These are phyloP conservation scores for Hanseniaspora lachancei DNA, from an alignment of 805 yeast species.

Conservation along the genomic window DNA sequence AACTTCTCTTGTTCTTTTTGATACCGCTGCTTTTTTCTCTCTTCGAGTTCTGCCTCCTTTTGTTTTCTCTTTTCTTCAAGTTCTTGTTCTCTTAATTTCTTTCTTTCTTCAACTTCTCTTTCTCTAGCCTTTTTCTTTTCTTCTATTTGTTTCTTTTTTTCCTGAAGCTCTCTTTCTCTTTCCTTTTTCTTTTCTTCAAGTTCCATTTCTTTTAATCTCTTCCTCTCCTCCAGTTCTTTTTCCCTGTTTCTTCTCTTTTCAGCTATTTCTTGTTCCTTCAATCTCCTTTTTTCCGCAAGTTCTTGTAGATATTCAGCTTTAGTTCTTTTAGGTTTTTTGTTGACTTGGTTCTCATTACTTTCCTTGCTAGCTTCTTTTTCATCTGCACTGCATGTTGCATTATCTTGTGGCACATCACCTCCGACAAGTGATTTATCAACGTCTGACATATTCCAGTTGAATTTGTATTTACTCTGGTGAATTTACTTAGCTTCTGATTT, in stretches of 20 bases:
- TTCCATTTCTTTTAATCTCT: not conserved
- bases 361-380: conserved; percentile 17
- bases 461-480: too few species aligned
- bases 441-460: too few species aligned
- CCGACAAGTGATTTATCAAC: too few species aligned
- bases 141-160: conserved; percentile 11
- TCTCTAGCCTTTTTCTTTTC: conserved; percentile 18
- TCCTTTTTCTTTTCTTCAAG: conserved; percentile 9
- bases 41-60: conserved; percentile 19
- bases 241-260: conserved; percentile 20
- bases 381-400: not conserved
- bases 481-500: too few species aligned
- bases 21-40: not conserved
- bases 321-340: conserved; percentile 15
- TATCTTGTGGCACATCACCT: not conserved
- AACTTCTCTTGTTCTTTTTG: conserved; percentile 23
- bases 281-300: conserved; percentile 14
- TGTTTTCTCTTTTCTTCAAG: conserved; percentile 10
- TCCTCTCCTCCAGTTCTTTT: conserved; percentile 16
- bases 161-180: conserved; percentile 16
- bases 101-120: not conserved
- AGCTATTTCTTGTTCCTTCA: conserved; percentile 17
- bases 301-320: conserved; percentile 18
- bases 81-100: conserved; percentile 15
- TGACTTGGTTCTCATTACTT: conserved; percentile 17